phyloP scores from a whole-genome alignment of 331 rosid species.

The Stylosanthes scabra region DNA sequence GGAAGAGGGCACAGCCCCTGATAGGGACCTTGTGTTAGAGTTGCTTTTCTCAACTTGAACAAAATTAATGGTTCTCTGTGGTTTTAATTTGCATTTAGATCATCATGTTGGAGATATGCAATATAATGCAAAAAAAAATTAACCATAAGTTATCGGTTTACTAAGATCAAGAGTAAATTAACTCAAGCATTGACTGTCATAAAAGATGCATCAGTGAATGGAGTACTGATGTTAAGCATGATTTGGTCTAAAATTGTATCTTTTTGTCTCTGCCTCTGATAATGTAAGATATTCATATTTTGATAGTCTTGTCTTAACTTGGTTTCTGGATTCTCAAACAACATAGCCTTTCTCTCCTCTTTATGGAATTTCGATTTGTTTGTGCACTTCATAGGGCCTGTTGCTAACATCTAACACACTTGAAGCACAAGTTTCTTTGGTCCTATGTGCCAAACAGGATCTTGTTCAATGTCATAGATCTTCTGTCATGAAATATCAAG shows the following conservation, averaged over 20 bases:
- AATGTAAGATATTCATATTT: conserved; percentile 4
- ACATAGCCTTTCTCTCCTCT: neutral
- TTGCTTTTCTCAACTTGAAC: conserved; percentile 49
- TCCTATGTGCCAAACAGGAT: no score
- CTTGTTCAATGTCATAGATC: no score
- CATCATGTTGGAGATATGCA: no score
- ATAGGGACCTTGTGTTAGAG: conserved; percentile 42
- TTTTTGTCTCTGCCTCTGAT: conserved; percentile 2
- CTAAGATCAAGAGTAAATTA: neutral
- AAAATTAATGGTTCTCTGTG: conserved; percentile 38
- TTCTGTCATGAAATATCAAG: no score
- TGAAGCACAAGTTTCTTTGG: neutral
- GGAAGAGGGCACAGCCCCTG: conserved; percentile 36
- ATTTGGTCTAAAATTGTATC: neutral
- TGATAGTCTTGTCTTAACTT: conserved; percentile 2
- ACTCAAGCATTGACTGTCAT: neutral
- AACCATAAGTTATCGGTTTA: no score
- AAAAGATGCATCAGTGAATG: conserved; percentile 8
- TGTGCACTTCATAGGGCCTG: neutral
- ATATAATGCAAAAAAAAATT: no score
- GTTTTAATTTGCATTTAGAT: no score
- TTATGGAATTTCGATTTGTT: conserved; percentile 5
- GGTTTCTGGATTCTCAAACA: conserved; percentile 9
- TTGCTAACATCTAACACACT: neutral
- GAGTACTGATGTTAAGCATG: conserved; percentile 12